phyloP scores from a whole-genome alignment of 169 alveolate species.

The Plasmodium gallinaceum region DNA sequence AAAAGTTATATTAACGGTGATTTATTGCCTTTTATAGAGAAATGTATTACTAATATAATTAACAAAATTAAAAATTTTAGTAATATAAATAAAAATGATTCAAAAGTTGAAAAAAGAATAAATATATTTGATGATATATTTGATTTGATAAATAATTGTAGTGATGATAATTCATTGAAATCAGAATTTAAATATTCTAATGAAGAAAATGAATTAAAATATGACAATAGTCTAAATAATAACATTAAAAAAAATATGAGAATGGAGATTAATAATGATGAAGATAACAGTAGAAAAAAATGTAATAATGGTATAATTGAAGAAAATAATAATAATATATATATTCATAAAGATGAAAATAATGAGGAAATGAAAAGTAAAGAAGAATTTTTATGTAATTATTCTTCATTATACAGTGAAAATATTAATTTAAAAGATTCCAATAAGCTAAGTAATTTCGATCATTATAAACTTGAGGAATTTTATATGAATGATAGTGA shows the following conservation, averaged over 20 bases:
- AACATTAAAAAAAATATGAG: neutral
- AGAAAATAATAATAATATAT: neutral
- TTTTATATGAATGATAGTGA: too few species aligned
- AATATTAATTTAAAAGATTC: too few species aligned
- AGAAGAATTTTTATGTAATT: too few species aligned
- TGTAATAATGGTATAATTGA: neutral
- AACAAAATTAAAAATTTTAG: slow-evolving; percentile 31
- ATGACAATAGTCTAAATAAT: neutral
- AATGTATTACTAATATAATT: slow-evolving; percentile 48
- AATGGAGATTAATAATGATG: neutral
- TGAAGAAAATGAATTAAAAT: neutral
- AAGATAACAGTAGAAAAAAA: neutral
- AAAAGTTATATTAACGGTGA: slow-evolving; percentile 49
- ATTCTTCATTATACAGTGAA: too few species aligned
- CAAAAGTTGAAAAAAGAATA: slow-evolving; percentile 19
- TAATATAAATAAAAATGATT: neutral
- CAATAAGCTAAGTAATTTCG: too few species aligned
- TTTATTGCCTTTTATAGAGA: slow-evolving; percentile 55
- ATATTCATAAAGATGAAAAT: neutral
- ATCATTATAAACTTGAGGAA: too few species aligned
- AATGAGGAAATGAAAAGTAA: too few species aligned
- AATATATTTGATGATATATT: slow-evolving; percentile 59
- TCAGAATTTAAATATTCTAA: neutral
- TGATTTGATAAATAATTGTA: slow-evolving; percentile 38
- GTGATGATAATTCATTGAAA: slow-evolving; percentile 5